Evolutionary conservation across 495 filamentous ascomycete species (phyloP).

Genomic region (Aspergillus ostianus): DNA sequence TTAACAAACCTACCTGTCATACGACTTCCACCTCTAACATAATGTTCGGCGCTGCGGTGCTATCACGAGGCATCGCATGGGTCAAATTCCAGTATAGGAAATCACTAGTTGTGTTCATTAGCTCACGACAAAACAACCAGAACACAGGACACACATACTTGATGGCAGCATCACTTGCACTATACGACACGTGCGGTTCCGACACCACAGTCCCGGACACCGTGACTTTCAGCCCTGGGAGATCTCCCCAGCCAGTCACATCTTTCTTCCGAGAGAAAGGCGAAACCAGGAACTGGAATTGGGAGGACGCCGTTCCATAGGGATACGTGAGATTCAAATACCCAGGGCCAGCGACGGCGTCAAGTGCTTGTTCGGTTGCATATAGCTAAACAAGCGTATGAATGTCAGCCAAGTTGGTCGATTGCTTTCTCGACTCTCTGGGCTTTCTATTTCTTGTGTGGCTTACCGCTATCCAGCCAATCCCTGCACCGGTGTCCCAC

Average conservation of each 20-base stretch:
- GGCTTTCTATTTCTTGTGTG: no score
- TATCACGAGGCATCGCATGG: slow-evolving; percentile 29
- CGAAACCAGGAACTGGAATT: slow-evolving; percentile 17
- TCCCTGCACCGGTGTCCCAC: slow-evolving; percentile 30
- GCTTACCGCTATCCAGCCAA: slow-evolving; percentile 15
- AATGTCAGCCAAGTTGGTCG: no score
- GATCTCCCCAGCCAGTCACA: slow-evolving; percentile 26
- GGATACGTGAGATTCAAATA: slow-evolving; percentile 39
- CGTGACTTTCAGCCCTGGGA: slow-evolving; percentile 26
- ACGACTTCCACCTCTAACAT: slow-evolving; percentile 22
- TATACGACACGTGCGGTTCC: slow-evolving; percentile 12
- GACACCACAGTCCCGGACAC: slow-evolving; percentile 9
- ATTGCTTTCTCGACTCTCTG: no score
- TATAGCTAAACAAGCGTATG: slow-evolving; percentile 17
- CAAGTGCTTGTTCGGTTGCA: slow-evolving; percentile 31
- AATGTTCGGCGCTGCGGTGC: slow-evolving; percentile 27
- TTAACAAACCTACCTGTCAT: not conserved
- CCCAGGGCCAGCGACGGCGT: slow-evolving; percentile 29
- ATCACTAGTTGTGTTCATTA: slow-evolving; percentile 17
- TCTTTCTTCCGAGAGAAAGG: slow-evolving; percentile 19
- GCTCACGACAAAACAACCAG: no score
- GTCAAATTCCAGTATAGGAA: slow-evolving; percentile 40
- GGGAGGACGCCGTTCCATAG: slow-evolving; percentile 21
- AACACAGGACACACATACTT: slow-evolving; percentile 20
- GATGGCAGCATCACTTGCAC: slow-evolving; percentile 13